Evolutionary conservation across 257 asterid genomes (phyloP).

Genomic region (Jasminum sambac): DNA sequence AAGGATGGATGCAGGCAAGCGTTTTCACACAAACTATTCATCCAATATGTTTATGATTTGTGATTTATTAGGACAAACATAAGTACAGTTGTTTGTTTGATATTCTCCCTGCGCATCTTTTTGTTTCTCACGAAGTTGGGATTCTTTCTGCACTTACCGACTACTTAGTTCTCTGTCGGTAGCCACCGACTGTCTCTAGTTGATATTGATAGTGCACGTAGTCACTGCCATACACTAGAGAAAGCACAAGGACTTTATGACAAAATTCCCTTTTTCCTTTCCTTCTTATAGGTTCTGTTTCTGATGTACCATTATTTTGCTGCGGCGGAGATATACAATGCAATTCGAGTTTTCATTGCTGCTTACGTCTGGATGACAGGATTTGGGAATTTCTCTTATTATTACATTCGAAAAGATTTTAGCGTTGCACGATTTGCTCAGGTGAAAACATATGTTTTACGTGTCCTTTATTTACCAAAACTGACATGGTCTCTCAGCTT

Average conservation of each 20-base stretch:
- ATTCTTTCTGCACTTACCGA: slow-evolving; percentile 8
- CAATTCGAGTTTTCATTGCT: slow-evolving; percentile 93
- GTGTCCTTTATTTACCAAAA: slow-evolving; percentile 4
- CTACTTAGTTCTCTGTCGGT: background rate
- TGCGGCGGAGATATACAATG: slow-evolving; percentile 93
- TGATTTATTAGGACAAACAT: background rate
- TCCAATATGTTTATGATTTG: background rate
- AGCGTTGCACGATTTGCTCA: slow-evolving; percentile 93
- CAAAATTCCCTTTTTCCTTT: slow-evolving; percentile 1
- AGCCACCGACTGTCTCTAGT: slow-evolving; percentile 9
- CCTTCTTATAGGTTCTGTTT: slow-evolving; percentile 71
- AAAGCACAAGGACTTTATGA: slow-evolving; percentile 23
- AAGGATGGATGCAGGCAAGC: slow-evolving; percentile 98
- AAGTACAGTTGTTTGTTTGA: background rate
- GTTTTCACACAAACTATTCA: background rate
- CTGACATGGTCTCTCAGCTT: slow-evolving; percentile 16
- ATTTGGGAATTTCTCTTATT: slow-evolving; percentile 95
- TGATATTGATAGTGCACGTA: slow-evolving; percentile 6
- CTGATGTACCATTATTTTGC: slow-evolving; percentile 97
- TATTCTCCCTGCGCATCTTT: background rate
- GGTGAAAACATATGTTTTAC: slow-evolving; percentile 39
- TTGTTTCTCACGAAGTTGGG: slow-evolving; percentile 7
- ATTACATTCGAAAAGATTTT: slow-evolving; percentile 86
- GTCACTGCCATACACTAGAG: slow-evolving; percentile 1
- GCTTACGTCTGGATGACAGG: slow-evolving; percentile 99